These are phyloP conservation scores for Aspergillus ellipticus DNA, from an alignment of 495 filamentous ascomycete genomes.

Conservation along the genomic window DNA sequence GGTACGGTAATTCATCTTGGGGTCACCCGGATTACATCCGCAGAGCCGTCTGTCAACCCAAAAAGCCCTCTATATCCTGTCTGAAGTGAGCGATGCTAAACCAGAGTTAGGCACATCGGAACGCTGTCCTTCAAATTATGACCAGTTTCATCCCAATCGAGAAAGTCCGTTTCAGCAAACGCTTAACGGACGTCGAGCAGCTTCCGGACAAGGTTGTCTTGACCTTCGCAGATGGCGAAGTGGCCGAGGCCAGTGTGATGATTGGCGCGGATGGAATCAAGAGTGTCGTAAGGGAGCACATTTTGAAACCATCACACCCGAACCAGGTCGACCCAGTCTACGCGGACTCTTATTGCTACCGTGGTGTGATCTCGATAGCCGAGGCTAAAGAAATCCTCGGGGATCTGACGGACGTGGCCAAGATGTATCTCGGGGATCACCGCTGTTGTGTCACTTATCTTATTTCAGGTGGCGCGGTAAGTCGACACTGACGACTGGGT, in stretches of 20 bases:
- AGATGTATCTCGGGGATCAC: not conserved
- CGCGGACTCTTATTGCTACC: not conserved
- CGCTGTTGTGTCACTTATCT: not conserved
- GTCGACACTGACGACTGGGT: not conserved
- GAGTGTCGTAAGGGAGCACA: not conserved
- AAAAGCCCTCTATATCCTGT: not conserved
- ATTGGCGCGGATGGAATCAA: slow-evolving; percentile 12
- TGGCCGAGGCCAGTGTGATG: slow-evolving; percentile 22
- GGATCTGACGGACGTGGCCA: not conserved
- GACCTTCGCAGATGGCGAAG: slow-evolving; percentile 23
- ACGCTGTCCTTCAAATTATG: slow-evolving; percentile 19
- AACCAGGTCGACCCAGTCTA: not conserved
- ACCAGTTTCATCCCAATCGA: slow-evolving; percentile 27
- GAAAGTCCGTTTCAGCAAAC: slow-evolving; percentile 23
- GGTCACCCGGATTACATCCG: slow-evolving; percentile 1
- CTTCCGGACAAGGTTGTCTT: slow-evolving; percentile 17
- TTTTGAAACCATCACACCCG: not conserved
- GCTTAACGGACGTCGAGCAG: slow-evolving; percentile 18
- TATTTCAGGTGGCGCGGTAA: not conserved
- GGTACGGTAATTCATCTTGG: not conserved
- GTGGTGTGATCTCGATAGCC: not conserved
- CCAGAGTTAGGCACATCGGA: slow-evolving; percentile 15
- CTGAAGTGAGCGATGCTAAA: not conserved
- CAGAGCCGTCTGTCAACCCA: not conserved
- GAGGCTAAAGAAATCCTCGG: not conserved